Conservation (phyloP, 2,329 filamentous ascomycete genomes). For the Corniculantispora saksenae region DNA sequence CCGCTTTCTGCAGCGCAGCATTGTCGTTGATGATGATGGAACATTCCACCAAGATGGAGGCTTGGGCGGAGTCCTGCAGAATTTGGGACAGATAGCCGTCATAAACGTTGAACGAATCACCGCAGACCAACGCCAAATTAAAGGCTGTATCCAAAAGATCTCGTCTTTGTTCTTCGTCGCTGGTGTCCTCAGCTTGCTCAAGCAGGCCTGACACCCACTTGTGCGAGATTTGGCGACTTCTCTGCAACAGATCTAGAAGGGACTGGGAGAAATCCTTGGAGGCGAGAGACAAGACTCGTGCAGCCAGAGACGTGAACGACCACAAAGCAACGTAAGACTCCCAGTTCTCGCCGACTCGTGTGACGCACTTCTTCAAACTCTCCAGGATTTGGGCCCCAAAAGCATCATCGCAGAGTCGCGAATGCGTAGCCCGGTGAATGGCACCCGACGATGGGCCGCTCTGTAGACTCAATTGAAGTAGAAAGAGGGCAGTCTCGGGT, state of each 20-base stretch:
- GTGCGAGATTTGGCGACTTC: background rate
- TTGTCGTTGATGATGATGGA: conserved; percentile 1
- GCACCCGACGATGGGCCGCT: conserved; percentile 37
- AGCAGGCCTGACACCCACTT: background rate
- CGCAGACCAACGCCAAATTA: background rate
- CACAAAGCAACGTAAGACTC: background rate
- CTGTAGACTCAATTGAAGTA: conserved; percentile 52
- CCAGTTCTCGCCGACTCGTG: background rate
- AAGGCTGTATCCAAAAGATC: background rate
- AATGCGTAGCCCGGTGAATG: conserved; percentile 35
- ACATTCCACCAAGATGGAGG: background rate
- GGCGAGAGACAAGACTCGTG: background rate
- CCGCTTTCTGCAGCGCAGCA: background rate
- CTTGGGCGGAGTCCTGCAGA: background rate
- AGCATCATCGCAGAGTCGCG: conserved; percentile 31
- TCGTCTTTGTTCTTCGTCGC: background rate
- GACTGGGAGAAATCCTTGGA: background rate
- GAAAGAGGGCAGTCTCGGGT: conserved; percentile 45
- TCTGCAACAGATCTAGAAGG: background rate
- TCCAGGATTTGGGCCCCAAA: conserved; percentile 30
- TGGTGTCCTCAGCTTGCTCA: background rate
- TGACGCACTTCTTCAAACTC: background rate
- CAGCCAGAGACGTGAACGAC: background rate
- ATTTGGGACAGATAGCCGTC: background rate
- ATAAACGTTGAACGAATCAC: background rate